A percentile compares a stretch with the other conserved stretches of the same genome.
Conservation (phyloP, 78 protist species). For the Dictyostelium firmibasis region DNA sequence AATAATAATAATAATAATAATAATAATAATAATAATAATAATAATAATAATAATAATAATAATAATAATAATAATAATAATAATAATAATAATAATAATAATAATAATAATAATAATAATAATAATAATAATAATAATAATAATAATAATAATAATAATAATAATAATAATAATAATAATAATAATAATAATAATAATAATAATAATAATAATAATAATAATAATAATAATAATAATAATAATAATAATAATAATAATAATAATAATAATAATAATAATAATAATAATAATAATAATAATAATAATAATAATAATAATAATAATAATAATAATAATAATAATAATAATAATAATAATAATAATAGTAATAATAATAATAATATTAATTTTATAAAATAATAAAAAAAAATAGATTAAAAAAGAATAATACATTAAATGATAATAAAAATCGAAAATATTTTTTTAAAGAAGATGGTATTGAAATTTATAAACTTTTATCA, state of each 20-base stretch:
- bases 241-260: background rate
- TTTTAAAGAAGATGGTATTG: slow-evolving; percentile 22
- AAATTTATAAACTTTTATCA: background rate
- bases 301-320: background rate
- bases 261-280: background rate
- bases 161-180: background rate
- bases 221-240: background rate
- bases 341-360: background rate
- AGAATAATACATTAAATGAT: background rate
- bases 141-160: background rate
- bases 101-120: background rate
- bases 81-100: background rate
- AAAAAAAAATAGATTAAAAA: slow-evolving; percentile 1
- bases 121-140: background rate
- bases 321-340: background rate
- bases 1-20: background rate
- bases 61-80: background rate
- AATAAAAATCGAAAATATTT: background rate
- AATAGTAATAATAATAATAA: background rate
- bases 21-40: background rate
- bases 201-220: background rate
- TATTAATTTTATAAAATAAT: no score
- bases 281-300: background rate
- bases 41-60: background rate
- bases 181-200: background rate